Conservation (phyloP, 306 rosid genomes). For the Prunus mume region DNA sequence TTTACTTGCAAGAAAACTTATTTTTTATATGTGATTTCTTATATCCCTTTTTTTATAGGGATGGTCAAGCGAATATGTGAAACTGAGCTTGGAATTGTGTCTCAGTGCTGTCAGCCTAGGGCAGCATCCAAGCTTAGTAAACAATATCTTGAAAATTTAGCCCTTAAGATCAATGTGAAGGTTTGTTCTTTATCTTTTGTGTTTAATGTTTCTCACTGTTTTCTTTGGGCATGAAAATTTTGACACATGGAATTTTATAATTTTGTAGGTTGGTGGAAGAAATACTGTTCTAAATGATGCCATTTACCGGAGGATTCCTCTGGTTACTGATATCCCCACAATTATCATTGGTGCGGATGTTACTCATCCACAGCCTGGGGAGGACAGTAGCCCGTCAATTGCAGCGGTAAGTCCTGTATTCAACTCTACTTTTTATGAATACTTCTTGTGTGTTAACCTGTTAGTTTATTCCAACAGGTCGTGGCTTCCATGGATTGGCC, state of each 20-base stretch:
- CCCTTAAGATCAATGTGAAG: constrained; percentile 85
- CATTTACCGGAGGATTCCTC: constrained; percentile 35
- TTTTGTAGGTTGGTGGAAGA: constrained; percentile 65
- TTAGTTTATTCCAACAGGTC: constrained; percentile 39
- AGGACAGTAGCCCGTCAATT: constrained; percentile 67
- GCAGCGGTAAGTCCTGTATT: constrained; percentile 61
- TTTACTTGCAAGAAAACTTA: no score
- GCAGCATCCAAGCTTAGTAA: constrained; percentile 21
- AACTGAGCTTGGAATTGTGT: constrained; percentile 76
- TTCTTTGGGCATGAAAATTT: neutral
- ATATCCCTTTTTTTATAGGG: constrained; percentile 28
- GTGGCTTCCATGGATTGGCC: constrained; percentile 99
- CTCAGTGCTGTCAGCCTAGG: constrained; percentile 70
- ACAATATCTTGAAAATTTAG: constrained; percentile 73
- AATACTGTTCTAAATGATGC: constrained; percentile 68
- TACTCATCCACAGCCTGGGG: constrained; percentile 75
- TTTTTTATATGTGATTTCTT: neutral
- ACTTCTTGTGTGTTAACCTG: neutral
- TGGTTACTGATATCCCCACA: constrained; percentile 55
- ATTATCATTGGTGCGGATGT: constrained; percentile 85
- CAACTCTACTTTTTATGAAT: neutral
- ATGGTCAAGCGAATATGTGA: constrained; percentile 70
- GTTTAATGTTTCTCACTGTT: neutral
- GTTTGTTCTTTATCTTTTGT: constrained; percentile 26
- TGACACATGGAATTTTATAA: neutral